phyloP scores from a whole-genome alignment of 257 asterid genomes.

The Thymus quinquecostatus region DNA sequence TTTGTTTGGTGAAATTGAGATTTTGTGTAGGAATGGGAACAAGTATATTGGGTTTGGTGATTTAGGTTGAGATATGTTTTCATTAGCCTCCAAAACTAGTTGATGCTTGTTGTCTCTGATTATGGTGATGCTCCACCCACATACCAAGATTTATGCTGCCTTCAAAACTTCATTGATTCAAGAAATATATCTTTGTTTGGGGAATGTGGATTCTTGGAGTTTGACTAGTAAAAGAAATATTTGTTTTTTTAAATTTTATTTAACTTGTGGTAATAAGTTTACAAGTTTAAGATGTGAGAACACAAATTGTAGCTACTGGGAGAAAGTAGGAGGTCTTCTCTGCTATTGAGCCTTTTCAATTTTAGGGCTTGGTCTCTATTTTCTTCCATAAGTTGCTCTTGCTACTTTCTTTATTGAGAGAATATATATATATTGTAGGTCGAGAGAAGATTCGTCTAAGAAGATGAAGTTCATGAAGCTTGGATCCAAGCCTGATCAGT shows the following conservation, averaged over 20 bases:
- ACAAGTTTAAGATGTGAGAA: slow-evolving; percentile 30
- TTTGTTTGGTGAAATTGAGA: slow-evolving; percentile 25
- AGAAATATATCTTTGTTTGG: slow-evolving; percentile 30
- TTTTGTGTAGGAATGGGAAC: slow-evolving; percentile 39
- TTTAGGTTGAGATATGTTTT: slow-evolving; percentile 31
- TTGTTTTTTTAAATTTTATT: slow-evolving; percentile 12
- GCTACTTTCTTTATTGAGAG: neutral
- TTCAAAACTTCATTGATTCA: slow-evolving; percentile 49
- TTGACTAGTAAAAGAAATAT: slow-evolving; percentile 27
- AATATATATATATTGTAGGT: neutral
- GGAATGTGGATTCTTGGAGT: slow-evolving; percentile 45
- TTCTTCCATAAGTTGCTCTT: neutral
- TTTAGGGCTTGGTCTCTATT: slow-evolving; percentile 6
- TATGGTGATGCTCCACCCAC: slow-evolving; percentile 49
- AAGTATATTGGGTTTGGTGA: slow-evolving; percentile 50
- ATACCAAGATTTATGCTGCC: slow-evolving; percentile 51
- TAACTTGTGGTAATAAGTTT: neutral
- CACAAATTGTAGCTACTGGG: slow-evolving; percentile 22
- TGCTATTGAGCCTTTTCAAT: slow-evolving; percentile 28
- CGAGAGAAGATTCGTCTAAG: slow-evolving; percentile 18
- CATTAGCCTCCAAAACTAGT: slow-evolving; percentile 44
- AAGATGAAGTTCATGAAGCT: slow-evolving; percentile 91
- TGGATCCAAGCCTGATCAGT: slow-evolving; percentile 83
- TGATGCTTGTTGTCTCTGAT: slow-evolving; percentile 58
- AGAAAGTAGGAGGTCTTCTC: slow-evolving; percentile 35